Evolutionary conservation across 2,329 filamentous ascomycete genomes (phyloP).

Genomic region (Alternaria viburni): DNA sequence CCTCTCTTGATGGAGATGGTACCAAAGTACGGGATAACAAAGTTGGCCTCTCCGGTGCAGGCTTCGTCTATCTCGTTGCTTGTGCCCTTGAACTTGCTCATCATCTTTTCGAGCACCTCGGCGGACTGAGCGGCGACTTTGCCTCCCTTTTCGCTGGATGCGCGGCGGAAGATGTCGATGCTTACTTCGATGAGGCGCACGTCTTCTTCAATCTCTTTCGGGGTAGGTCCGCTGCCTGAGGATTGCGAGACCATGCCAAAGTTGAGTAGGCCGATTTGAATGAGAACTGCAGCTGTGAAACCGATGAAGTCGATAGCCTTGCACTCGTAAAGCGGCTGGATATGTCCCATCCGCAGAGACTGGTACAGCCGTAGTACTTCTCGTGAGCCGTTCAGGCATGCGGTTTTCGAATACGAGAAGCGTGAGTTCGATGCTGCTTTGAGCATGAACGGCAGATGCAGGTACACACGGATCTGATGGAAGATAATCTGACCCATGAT

Average conservation of each 20-base stretch:
- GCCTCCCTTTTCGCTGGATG: constrained; percentile 50
- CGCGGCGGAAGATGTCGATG: constrained; percentile 51
- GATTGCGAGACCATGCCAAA: constrained; percentile 28
- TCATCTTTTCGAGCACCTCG: constrained; percentile 48
- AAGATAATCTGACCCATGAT: constrained; percentile 53
- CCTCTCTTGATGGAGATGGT: constrained; percentile 48
- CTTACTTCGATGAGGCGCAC: constrained; percentile 48
- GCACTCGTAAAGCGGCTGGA: constrained; percentile 53
- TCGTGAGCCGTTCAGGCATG: constrained; percentile 51
- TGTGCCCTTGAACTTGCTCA: constrained; percentile 33
- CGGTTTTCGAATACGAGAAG: constrained; percentile 48
- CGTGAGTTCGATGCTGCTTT: constrained; percentile 46
- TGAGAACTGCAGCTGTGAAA: constrained; percentile 54
- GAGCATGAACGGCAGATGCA: constrained; percentile 56
- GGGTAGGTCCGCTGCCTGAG: constrained; percentile 7
- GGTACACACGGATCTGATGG: constrained; percentile 53
- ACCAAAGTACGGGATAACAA: constrained; percentile 52
- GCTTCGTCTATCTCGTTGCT: constrained; percentile 9
- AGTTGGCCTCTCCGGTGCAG: constrained; percentile 26
- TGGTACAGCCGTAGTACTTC: constrained; percentile 51
- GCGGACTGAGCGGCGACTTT: constrained; percentile 50
- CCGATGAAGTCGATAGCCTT: constrained; percentile 56
- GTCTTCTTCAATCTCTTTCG: constrained; percentile 44
- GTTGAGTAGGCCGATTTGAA: constrained; percentile 52
- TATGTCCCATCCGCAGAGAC: constrained; percentile 42